A percentile compares a stretch with the other conserved stretches of the same genome.
Evolutionary conservation across 1,139 yeast genomes (phyloP).

Genomic region (Komagataea norvegica): DNA sequence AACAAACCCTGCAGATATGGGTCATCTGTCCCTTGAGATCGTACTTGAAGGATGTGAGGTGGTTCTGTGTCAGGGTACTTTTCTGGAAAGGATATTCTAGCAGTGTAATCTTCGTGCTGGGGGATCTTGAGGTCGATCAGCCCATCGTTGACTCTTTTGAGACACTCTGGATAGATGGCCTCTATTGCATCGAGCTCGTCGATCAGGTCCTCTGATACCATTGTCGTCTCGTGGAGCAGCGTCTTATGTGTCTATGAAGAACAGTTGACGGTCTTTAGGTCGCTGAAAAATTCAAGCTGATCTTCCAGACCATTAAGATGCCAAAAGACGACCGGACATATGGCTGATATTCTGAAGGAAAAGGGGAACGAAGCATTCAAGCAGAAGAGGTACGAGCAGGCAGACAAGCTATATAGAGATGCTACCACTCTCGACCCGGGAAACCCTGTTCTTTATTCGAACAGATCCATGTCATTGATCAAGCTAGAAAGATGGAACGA

Average conservation of each 20-base stretch:
- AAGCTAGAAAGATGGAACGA: constrained; percentile 49
- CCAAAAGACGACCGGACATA: background rate
- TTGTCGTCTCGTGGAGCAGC: constrained; percentile 6
- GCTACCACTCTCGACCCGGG: constrained; percentile 55
- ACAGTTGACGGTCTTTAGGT: too few species aligned
- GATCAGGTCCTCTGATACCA: constrained; percentile 46
- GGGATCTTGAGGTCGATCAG: constrained; percentile 58
- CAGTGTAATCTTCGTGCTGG: constrained; percentile 48
- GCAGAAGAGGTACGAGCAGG: constrained; percentile 46
- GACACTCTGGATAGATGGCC: constrained; percentile 76
- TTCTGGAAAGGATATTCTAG: constrained; percentile 66
- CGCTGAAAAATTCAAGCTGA: too few species aligned
- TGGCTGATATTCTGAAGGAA: constrained; percentile 28
- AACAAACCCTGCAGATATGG: constrained; percentile 42
- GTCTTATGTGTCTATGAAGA: background rate
- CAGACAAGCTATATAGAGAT: constrained; percentile 58
- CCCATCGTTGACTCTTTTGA: constrained; percentile 36
- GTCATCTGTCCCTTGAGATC: constrained; percentile 35
- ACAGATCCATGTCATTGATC: constrained; percentile 70
- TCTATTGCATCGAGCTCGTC: constrained; percentile 83
- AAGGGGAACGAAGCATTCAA: constrained; percentile 69
- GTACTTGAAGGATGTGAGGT: constrained; percentile 54
- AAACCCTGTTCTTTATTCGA: constrained; percentile 67
- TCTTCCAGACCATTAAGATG: too few species aligned
- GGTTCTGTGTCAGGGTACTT: constrained; percentile 56